Percentiles rank a stretch among this genome's conserved stretches.
Evolutionary conservation across 306 rosid species (phyloP).

Genomic region (Alnus rubra): DNA sequence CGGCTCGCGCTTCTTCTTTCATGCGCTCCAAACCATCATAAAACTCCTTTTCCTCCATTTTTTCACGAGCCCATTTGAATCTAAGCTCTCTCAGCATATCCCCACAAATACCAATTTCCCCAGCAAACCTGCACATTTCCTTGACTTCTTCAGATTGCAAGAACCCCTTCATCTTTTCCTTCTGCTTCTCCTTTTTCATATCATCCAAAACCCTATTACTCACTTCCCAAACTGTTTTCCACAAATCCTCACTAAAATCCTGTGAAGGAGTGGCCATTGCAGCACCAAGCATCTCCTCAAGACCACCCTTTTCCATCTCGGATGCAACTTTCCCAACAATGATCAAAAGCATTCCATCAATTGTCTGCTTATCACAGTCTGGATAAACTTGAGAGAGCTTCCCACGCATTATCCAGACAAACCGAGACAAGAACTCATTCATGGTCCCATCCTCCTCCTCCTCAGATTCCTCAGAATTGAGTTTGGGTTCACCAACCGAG

Average conservation of each 20-base stretch:
- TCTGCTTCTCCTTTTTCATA: slow-evolving; percentile 71
- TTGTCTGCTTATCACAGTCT: slow-evolving; percentile 52
- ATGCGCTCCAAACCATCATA: slow-evolving; percentile 60
- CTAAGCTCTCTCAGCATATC: slow-evolving; percentile 82
- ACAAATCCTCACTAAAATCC: slow-evolving; percentile 87
- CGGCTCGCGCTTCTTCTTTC: slow-evolving; percentile 37
- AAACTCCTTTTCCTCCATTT: slow-evolving; percentile 84
- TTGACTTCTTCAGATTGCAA: slow-evolving; percentile 75
- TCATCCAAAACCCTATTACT: slow-evolving; percentile 74
- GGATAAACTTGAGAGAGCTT: slow-evolving; percentile 50
- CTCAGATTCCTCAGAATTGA: slow-evolving; percentile 15
- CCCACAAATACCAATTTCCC: slow-evolving; percentile 83
- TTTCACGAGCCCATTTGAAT: slow-evolving; percentile 91
- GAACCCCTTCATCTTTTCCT: slow-evolving; percentile 79
- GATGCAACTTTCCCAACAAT: slow-evolving; percentile 58
- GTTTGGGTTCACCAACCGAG: slow-evolving; percentile 22
- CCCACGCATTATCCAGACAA: slow-evolving; percentile 74
- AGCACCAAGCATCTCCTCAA: slow-evolving; percentile 31
- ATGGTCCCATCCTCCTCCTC: slow-evolving; percentile 48
- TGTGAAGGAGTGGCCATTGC: slow-evolving; percentile 19
- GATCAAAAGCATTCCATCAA: slow-evolving; percentile 62
- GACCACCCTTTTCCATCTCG: slow-evolving; percentile 62
- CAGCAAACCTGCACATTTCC: slow-evolving; percentile 88
- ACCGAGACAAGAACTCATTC: slow-evolving; percentile 74
- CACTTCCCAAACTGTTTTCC: slow-evolving; percentile 93